Base-by-base conservation (phyloP, 495 filamentous ascomycete species). In the Penicillium cinerascens region DNA sequence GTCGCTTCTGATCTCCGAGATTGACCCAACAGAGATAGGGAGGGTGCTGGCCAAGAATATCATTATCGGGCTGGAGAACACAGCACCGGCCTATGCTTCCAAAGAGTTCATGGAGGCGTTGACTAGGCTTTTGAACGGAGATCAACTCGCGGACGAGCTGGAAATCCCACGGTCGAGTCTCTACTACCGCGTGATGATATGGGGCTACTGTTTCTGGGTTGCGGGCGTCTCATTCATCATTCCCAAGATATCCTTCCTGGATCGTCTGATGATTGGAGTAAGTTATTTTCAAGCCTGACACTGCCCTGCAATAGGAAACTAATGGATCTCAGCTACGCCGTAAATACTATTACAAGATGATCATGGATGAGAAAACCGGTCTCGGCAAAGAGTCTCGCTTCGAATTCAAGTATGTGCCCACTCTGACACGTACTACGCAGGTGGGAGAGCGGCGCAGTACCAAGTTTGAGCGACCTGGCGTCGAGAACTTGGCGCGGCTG, bases 21-120 rank as follows among this genome's bases (percentile, higher is more conserved):
- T 91, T 36, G 59, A 79, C 47, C 88, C 88, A 0, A 81, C 80
- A 1, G 64, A 74, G 3, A 84, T 77, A 21, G 83, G 81, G 3
- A 75, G 76, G 42, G 64, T 84, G 4, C 70, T 92, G 3, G 86
- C 86, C 1, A 83, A 85, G 60, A 92, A 92, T 62, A 87, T 91
- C 64, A 85, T 92, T 59, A 68, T 78, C 7, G 76, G 80, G 17
- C 71, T 91, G 2, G 74, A 84, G 56, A 70, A 72, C 20, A 81
- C 80, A 6, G 79, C 87, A 0, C 88, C 88, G 0, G 70, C 79
- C 0, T 86, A 82, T 52, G 78, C 82, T 13, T 82, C 82, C 3
- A 68, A 67, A 15, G 74, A 80, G 25, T 89, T 88, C 55, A 69
- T 92, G 29, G 73, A 81, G 45, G 88, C 87, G 0, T 76, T 77